Conservation (phyloP, 1,139 yeast species). For the Geotrichum siamense region DNA sequence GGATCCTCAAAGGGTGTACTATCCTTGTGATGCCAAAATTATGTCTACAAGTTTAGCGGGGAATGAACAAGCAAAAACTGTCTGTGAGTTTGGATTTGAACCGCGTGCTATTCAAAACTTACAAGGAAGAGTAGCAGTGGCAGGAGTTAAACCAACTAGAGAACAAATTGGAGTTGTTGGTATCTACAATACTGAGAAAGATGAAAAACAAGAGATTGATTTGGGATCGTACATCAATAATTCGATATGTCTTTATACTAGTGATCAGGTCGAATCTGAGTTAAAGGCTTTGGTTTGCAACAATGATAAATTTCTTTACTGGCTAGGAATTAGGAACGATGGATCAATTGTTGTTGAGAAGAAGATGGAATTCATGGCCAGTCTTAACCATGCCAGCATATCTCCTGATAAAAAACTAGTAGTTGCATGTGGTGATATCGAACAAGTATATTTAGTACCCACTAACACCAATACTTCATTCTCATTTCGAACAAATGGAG, state of each 20-base stretch:
- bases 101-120: slow-evolving; percentile 66
- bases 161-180: slow-evolving; percentile 24
- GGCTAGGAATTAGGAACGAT: slow-evolving; percentile 51
- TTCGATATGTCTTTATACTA: slow-evolving; percentile 54
- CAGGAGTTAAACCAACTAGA: slow-evolving; percentile 50
- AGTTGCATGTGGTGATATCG: slow-evolving; percentile 54
- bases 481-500: slow-evolving; percentile 2
- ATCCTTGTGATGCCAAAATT: slow-evolving; percentile 45
- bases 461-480: slow-evolving; percentile 19
- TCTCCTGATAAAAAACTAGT: slow-evolving; percentile 51
- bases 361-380: slow-evolving; percentile 43
- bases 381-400: slow-evolving; percentile 54
- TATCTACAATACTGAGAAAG: slow-evolving; percentile 32
- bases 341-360: slow-evolving; percentile 36
- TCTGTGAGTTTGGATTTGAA: slow-evolving; percentile 47
- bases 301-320: slow-evolving; percentile 67
- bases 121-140: slow-evolving; percentile 56
- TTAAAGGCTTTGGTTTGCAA: slow-evolving; percentile 60
- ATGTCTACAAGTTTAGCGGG: slow-evolving; percentile 30
- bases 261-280: slow-evolving; percentile 22
- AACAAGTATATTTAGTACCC: slow-evolving; percentile 45
- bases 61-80: slow-evolving; percentile 28
- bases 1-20: slow-evolving; percentile 38
- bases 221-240: slow-evolving; percentile 81
- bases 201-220: slow-evolving; percentile 40